Evolutionary conservation across 169 alveolate genomes (phyloP), one percentile per base, ranked within the genome.

Genomic region (Plasmodium ovale): DNA sequence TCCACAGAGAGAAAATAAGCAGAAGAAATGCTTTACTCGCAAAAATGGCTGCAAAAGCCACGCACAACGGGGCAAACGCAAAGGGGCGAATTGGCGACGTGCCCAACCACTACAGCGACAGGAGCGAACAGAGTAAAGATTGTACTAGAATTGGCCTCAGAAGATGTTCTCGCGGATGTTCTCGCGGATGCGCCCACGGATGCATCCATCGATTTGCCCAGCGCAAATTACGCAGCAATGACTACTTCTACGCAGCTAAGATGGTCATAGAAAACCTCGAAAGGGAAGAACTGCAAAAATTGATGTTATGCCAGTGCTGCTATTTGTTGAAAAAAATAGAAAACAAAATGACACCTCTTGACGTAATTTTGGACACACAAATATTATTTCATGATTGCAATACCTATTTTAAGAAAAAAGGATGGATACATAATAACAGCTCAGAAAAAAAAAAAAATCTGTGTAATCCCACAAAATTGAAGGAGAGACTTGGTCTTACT

Each of bases 301-400:
- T 62, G 14, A 64, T 79, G 70, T 14, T 79, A 3, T 64, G 79
- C 25, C 82, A 79, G 16, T 64, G 71, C 42, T 64, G 77, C 35
- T 64, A 79, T 51, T 19, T 65, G 6, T 25, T 79, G 21, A 79
- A 64, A 65, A 64, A 56, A 44, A 79, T 64, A 5, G 56, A 79
- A 64, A 79, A 79, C n/a, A 79, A 64, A 27, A 64, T 64, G 54
- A 79, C 62, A 6, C 72, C 89, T 31, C n/a, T 64, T 19, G 79
- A 79, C 31, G 79, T 79, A 1, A 64, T 79, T 27, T 64, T 79
- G 64, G 89, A 79, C 42, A 47, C 89, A 3, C 71, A 79, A 51
- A 33, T 64, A 10, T 64, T 62, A 42, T 79, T 64, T 62, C 51
- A 79, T 79, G 89, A 79, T 21, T 64, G 69, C 29, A 62, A 62